Evolutionary conservation across 371 early-diverging fungal genomes (phyloP), one percentile per base, ranked within the genome.

Genomic region (Chytridiales sp.): DNA sequence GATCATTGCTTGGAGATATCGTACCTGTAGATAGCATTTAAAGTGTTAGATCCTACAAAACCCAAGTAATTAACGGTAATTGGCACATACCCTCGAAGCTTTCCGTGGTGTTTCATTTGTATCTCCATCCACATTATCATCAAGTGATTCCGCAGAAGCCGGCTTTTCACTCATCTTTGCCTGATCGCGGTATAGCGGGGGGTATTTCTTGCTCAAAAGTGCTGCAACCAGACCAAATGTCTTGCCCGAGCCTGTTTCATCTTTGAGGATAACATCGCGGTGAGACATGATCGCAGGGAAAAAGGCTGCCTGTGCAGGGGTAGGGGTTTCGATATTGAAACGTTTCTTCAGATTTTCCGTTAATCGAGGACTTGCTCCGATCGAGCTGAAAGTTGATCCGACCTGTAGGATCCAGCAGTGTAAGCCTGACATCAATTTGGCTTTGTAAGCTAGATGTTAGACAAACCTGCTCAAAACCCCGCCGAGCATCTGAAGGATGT

Each of bases 181-280:
- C 22, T 21, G 9, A 6, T 6, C 4, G 38, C 52, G 41, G 34
- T n/a, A 8, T 15, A 59, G 41, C 24, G 26, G 13, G 17, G 64
- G 62, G 8, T 72, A 62, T 9, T 66, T 62, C 53, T 79, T 80
- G 69, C 57, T 73, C 34, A 82, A 73, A 5, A 89, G 52, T 0
- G 85, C 72, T 1, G 83, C 62, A 4, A 86, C 74, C 19, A 87
- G 63, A 0, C 87, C 89, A 62, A 91, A 82, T 1, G 88, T 80
- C 63, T 91, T 91, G n/a, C 92, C 92, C 11, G 87, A 82, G 4
- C 92, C 92, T 1, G 92, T 87, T 0, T 74, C 70, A 67, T 89
- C 89, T n/a, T 85, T 79, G 43, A 91, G 57, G 17, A 88, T 50
- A 0, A 89, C 62, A 65, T 88, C 87, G 5, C 66, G 68, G 6